Conservation (phyloP, 1,284 basidiomycete genomes). For the Schizophyllum commune region DNA sequence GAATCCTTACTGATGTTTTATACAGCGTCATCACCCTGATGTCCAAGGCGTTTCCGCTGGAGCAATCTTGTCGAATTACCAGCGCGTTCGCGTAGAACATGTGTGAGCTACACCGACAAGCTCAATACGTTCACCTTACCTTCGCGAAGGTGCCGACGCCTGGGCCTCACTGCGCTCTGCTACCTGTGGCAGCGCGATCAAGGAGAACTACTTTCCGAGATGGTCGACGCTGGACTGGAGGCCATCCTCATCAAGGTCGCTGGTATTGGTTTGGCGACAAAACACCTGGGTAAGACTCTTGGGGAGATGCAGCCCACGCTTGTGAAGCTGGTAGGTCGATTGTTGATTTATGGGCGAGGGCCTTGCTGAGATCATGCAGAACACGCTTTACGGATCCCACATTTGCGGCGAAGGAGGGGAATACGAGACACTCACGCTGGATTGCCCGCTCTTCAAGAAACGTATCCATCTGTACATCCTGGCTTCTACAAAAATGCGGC, state of each 20-base stretch:
- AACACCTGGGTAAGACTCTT: slow-evolving; percentile 78
- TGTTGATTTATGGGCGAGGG: neutral
- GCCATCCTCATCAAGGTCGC: slow-evolving; percentile 95
- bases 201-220: slow-evolving; percentile 75
- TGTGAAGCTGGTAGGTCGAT: slow-evolving; percentile 59
- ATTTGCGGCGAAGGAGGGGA: slow-evolving; percentile 98
- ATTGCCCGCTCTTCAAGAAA: slow-evolving; percentile 84
- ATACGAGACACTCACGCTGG: slow-evolving; percentile 91
- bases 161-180: slow-evolving; percentile 74
- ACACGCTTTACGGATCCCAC: slow-evolving; percentile 82
- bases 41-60: slow-evolving; percentile 88
- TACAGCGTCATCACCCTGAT: slow-evolving; percentile 72
- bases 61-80: slow-evolving; percentile 96
- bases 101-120: slow-evolving; percentile 48
- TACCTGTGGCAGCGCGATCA: slow-evolving; percentile 97
- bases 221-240: slow-evolving; percentile 76
- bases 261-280: slow-evolving; percentile 78
- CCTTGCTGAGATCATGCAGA: slow-evolving; percentile 36
- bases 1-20: slow-evolving; percentile 2
- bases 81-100: slow-evolving; percentile 95
- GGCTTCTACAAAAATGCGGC: slow-evolving; percentile 3
- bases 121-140: slow-evolving; percentile 7
- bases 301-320: slow-evolving; percentile 72
- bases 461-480: slow-evolving; percentile 62
- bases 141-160: slow-evolving; percentile 64